phyloP scores from a whole-genome alignment of 2,329 filamentous ascomycete species.

The Fusarium pseudocircinatum region DNA sequence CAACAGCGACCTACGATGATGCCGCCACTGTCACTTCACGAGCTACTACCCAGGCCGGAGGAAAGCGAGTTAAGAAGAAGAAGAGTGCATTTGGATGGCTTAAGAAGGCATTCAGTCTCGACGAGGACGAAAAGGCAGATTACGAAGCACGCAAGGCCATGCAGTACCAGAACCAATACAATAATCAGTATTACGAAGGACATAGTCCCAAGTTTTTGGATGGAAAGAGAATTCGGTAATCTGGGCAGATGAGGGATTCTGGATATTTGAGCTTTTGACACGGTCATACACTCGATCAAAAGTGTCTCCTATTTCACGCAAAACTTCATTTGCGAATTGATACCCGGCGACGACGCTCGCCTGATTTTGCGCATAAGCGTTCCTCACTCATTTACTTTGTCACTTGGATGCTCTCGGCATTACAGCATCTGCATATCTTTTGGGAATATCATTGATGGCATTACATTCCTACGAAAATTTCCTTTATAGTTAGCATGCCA shows the following conservation, averaged over 20 bases:
- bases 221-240: conserved; percentile 58
- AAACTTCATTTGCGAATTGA: conserved; percentile 38
- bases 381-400: conserved; percentile 13
- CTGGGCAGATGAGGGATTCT: not conserved
- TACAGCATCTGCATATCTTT: conserved; percentile 2
- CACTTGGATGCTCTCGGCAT: conserved; percentile 12
- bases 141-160: conserved; percentile 66
- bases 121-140: conserved; percentile 69
- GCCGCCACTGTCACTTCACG: conserved; percentile 42
- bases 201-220: conserved; percentile 65
- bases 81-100: conserved; percentile 74
- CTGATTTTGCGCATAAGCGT: conserved; percentile 32
- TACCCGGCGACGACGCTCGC: conserved; percentile 37
- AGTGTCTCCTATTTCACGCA: conserved; percentile 20
- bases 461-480: not conserved
- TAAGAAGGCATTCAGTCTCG: conserved; percentile 73
- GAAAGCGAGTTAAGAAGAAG: conserved; percentile 69
- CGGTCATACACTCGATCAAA: not conserved
- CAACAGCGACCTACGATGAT: conserved; percentile 56
- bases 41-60: conserved; percentile 44
- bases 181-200: conserved; percentile 60
- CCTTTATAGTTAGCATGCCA: conserved; percentile 19
- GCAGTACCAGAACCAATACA: conserved; percentile 53
- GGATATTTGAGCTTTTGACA: conserved; percentile 2
- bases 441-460: not conserved